A percentile compares a stretch with the other conserved stretches of the same genome.
Conservation (phyloP, 352 stramenopile genomes). For the Phytopythium litorale region DNA sequence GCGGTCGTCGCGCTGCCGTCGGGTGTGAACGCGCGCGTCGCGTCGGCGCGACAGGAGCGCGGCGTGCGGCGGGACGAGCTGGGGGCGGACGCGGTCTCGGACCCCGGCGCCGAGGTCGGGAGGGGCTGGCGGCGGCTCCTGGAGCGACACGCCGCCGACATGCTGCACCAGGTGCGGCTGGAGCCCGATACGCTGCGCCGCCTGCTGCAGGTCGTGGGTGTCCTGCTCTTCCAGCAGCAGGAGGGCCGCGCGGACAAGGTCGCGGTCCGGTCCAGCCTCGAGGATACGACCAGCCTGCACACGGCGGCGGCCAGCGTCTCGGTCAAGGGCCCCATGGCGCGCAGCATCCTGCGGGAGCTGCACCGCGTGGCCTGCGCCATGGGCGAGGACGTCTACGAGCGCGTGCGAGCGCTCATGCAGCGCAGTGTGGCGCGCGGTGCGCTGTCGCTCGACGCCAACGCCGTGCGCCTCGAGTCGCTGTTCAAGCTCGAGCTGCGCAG, state of each 20-base stretch:
- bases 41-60: neutral
- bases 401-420: slow-evolving; percentile 32
- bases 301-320: neutral
- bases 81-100: neutral
- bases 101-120: neutral
- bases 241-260: neutral
- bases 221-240: neutral
- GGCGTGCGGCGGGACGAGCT: neutral
- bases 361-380: slow-evolving; percentile 26
- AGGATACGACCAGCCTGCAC: neutral
- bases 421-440: slow-evolving; percentile 40
- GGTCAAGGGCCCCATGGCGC: neutral
- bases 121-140: slow-evolving; percentile 34
- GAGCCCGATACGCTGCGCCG: slow-evolving; percentile 30
- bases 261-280: neutral
- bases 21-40: slow-evolving; percentile 4
- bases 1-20: neutral
- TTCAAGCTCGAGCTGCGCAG: slow-evolving; percentile 59
- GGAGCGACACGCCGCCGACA: slow-evolving; percentile 35
- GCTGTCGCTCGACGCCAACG: slow-evolving; percentile 37
- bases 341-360: slow-evolving; percentile 34
- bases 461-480: slow-evolving; percentile 46
- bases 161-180: slow-evolving; percentile 37
- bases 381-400: slow-evolving; percentile 43
- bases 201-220: slow-evolving; percentile 25